Evolutionary conservation across 2,329 filamentous ascomycete species (phyloP), one percentile per base, ranked within the genome.

Genomic region (Clathrospora elynae): DNA sequence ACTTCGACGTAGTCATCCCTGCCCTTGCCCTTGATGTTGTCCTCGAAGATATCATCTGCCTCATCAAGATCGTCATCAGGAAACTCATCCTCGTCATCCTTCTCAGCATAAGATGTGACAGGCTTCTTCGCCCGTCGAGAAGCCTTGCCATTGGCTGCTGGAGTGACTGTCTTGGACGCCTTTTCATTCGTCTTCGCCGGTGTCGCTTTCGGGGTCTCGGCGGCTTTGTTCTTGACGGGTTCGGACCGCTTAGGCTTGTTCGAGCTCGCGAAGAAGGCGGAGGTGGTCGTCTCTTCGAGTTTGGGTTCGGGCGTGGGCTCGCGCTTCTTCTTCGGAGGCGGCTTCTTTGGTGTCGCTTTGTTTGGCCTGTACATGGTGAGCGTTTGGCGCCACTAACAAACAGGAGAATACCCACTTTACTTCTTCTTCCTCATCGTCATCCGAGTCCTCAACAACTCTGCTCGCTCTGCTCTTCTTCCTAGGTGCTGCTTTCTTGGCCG

Each of bases 21-120:
- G 42, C 79, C 82, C 30, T 80, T 75, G 33, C 79, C 80, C 63
- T 84, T 86, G 22, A 79, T 80, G 52, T 88, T 84, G 3, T 86
- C 85, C 10, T 85, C 87, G 68, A 91, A 91, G 13, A 96, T 90
- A 57, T 96, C 91, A 53, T 90, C 87, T n/a, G 82, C 86, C 3
- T 72, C 78, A 30, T 81, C 85, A 30, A 71, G 63, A 33, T 74
- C 72, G 35, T 73, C 63, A 29, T 74, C 67, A 4, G 64, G 58
- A 51, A 68, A 70, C 17, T 68, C 62, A 12, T 88, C 82, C 5
- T 80, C 78, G 22, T 84, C 85, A 38, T 88, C 86, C 13, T 88
- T 81, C 53, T 86, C 52, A 51, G 61, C 49, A 42, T 68, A 65
- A 63, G 67, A 55, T 30, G 70, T 73, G 43, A 72, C 68, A 7